Conservation (phyloP, 768 basidiomycete species). For the Suillus sp. region DNA sequence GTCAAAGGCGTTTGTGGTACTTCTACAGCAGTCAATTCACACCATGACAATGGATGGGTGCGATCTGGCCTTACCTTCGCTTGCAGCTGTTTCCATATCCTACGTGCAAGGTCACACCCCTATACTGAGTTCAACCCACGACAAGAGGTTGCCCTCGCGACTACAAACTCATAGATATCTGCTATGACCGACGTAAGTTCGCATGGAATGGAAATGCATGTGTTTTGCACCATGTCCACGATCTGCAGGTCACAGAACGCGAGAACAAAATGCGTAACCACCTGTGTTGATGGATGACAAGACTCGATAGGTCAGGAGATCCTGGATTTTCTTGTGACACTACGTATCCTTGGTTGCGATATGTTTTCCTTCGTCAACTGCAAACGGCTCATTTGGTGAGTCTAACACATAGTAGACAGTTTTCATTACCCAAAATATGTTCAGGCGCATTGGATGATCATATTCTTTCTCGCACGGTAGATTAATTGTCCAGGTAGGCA, state of each 20-base stretch:
- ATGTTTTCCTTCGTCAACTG: not conserved
- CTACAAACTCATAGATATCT: not conserved
- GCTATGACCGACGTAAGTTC: not conserved
- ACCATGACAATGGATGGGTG: not conserved
- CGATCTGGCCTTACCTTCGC: not conserved
- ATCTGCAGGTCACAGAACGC: not conserved
- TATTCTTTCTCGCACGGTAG: not conserved
- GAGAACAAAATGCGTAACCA: not conserved
- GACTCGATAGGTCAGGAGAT: not conserved
- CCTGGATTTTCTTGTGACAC: not conserved
- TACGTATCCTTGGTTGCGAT: not conserved
- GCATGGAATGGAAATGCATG: not conserved
- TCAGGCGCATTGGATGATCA: conserved; percentile 5
- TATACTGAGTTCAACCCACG: not conserved
- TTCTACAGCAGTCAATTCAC: not conserved
- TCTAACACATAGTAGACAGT: not conserved
- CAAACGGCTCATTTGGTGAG: not conserved
- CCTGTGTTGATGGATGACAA: not conserved
- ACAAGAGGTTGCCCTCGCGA: not conserved
- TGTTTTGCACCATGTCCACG: not conserved
- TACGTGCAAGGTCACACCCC: conserved; percentile 1
- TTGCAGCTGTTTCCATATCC: conserved; percentile 4
- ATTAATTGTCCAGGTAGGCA: conserved; percentile 3
- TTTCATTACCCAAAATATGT: not conserved
- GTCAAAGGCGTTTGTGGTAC: not conserved